These are phyloP conservation scores for Boletus sp. DNA, from an alignment of 1,284 basidiomycete genomes.

Conservation along the genomic window DNA sequence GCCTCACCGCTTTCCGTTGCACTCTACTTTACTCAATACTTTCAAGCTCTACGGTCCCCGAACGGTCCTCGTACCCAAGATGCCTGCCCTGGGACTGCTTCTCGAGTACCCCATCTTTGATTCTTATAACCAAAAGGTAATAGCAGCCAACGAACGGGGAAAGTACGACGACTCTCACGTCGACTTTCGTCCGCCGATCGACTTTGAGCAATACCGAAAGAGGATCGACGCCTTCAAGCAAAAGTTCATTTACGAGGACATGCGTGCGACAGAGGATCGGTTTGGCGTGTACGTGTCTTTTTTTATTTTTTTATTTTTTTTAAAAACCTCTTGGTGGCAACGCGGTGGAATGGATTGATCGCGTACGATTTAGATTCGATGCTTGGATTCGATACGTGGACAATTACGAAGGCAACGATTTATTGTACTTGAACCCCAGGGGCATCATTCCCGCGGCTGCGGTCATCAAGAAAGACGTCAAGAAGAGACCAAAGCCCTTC, in stretches of 20 bases:
- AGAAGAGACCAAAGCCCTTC: slow-evolving; percentile 58
- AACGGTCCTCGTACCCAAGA: slow-evolving; percentile 90
- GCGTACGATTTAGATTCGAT: slow-evolving; percentile 53
- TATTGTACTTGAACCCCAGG: slow-evolving; percentile 65
- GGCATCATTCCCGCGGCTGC: slow-evolving; percentile 68
- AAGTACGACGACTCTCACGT: slow-evolving; percentile 48
- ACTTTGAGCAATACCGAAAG: slow-evolving; percentile 64
- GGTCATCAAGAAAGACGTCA: slow-evolving; percentile 54
- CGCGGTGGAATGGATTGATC: neutral
- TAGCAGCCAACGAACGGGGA: slow-evolving; percentile 50
- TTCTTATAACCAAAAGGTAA: slow-evolving; percentile 70
- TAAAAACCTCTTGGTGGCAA: neutral
- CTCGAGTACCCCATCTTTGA: slow-evolving; percentile 89
- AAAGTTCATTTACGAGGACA: slow-evolving; percentile 76
- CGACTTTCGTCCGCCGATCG: slow-evolving; percentile 62
- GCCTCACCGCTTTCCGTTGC: neutral
- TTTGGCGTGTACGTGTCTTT: slow-evolving; percentile 63
- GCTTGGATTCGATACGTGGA: slow-evolving; percentile 71
- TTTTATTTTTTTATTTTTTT: too few species aligned
- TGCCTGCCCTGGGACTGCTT: slow-evolving; percentile 92
- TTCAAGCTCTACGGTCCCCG: slow-evolving; percentile 66
- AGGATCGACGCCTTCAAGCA: slow-evolving; percentile 80
- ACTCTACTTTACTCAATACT: neutral
- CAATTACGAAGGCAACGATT: slow-evolving; percentile 63
- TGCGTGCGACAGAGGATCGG: slow-evolving; percentile 80